Percentiles rank a stretch among this genome's conserved stretches.
phyloP scores from a whole-genome alignment of 2,329 filamentous ascomycete species.

The Anthostomella pinea region DNA sequence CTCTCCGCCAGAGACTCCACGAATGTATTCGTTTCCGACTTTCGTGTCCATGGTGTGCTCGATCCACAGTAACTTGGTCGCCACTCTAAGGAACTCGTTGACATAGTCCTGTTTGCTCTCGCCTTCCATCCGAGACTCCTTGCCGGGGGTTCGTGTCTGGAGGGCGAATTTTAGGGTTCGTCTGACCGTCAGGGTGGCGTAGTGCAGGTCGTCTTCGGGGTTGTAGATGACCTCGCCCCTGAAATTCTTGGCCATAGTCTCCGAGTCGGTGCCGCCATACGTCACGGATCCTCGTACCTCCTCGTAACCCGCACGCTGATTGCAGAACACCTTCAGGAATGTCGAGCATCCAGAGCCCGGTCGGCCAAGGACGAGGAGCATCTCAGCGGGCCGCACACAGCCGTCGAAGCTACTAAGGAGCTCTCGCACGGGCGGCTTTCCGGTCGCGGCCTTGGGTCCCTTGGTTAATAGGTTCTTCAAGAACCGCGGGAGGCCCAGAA shows the following conservation, averaged over 20 bases:
- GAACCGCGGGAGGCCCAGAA: conserved; percentile 18
- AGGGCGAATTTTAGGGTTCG: conserved; percentile 64
- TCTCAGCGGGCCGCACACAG: background rate
- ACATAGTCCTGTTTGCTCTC: conserved; percentile 60
- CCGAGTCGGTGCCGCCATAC: conserved; percentile 51
- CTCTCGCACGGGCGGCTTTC: conserved; percentile 33
- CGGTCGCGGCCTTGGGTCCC: conserved; percentile 32
- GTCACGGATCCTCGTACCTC: conserved; percentile 62
- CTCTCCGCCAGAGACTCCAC: conserved; percentile 61
- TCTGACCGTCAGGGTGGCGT: conserved; percentile 65
- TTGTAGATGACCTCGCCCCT: conserved; percentile 62
- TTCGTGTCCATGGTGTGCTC: conserved; percentile 64
- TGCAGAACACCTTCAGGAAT: background rate
- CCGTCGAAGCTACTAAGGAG: conserved; percentile 51
- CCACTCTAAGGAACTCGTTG: conserved; percentile 53
- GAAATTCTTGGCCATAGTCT: conserved; percentile 49
- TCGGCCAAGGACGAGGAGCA: background rate
- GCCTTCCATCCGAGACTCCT: conserved; percentile 58
- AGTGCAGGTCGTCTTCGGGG: conserved; percentile 70
- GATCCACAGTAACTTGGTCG: conserved; percentile 69
- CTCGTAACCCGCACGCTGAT: conserved; percentile 54
- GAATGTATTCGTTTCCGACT: conserved; percentile 65
- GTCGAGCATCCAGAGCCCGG: background rate
- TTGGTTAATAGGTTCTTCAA: conserved; percentile 17
- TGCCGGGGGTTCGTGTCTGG: conserved; percentile 34